These are phyloP conservation scores for Ambrosiella xylebori DNA, from an alignment of 2,329 filamentous ascomycete genomes.

Conservation along the genomic window DNA sequence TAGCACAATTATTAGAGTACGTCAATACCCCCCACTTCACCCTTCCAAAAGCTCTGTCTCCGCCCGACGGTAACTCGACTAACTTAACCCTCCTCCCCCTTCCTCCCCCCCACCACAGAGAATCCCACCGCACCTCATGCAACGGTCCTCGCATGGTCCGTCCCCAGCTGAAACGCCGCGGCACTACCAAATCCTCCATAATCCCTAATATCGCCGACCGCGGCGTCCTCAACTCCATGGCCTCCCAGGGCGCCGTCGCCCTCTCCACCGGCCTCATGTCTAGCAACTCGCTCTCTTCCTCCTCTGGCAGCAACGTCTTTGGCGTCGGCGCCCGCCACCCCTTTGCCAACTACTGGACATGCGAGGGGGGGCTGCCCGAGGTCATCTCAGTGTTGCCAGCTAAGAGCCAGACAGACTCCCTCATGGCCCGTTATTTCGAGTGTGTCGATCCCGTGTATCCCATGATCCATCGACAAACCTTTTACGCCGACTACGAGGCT, in stretches of 20 bases:
- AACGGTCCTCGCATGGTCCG: constrained; percentile 40
- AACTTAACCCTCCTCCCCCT: neutral
- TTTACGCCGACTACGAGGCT: constrained; percentile 61
- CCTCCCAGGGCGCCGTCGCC: constrained; percentile 34
- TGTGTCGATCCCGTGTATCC: constrained; percentile 67
- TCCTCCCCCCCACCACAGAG: neutral
- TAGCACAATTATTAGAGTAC: constrained; percentile 62
- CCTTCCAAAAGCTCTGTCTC: neutral
- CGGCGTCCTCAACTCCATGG: constrained; percentile 23
- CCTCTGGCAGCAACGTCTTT: constrained; percentile 60
- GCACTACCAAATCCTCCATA: constrained; percentile 22
- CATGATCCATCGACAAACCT: constrained; percentile 58
- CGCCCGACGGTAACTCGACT: too few species aligned
- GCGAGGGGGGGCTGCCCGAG: constrained; percentile 55
- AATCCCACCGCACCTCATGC: constrained; percentile 22
- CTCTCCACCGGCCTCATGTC: constrained; percentile 41
- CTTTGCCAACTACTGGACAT: constrained; percentile 75
- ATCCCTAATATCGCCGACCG: constrained; percentile 41
- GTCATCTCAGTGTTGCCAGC: constrained; percentile 60
- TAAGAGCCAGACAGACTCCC: constrained; percentile 57
- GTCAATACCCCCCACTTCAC: constrained; percentile 17
- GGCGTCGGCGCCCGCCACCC: constrained; percentile 65
- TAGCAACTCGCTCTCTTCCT: constrained; percentile 54
- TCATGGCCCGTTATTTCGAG: constrained; percentile 47
- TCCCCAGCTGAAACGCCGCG: constrained; percentile 36